Evolutionary conservation across 345 rosid species (phyloP), one percentile per base, ranked within the genome.

Genomic region (Pistacia vera): DNA sequence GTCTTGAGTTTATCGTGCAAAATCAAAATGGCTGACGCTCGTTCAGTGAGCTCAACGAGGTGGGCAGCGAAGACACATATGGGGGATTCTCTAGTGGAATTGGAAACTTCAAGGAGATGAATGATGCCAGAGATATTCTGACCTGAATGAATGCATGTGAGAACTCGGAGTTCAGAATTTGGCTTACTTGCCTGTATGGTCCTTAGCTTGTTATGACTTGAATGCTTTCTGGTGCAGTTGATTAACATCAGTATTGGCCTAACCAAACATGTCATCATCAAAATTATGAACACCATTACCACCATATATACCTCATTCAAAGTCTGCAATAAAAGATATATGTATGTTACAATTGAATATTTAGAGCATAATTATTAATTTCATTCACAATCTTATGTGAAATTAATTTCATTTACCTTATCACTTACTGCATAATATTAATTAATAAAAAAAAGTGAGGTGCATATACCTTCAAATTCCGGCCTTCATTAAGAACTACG

Each of bases 101-200:
- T 70, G 10, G 52, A 75, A 41, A 78, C 72, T 49, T 81, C 69
- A 4, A 84, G 81, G 57, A 84, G 63, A 9, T 44, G 10, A 17
- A 81, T 73, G 20, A 79, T 69, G 28, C 79, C 69, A 2, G 77
- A 68, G 44, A 84, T 75, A 33, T 81, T 66, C 2, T 74, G 68
- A n/a, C 60, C 79, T 0, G 65, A 4, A 68, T 76, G 80, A 68
- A 79, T 57, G 48, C 87, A 81, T 4, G 80, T 66, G 8, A 84
- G 71, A 20, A 76, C 30, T 4, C 78, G 76, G 12, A 84, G 56
- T 14, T 76, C 83, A 0, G 73, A 16, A 48, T 69, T 30, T 4
- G 73, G 62, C 8, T 69, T 69, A 1, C 28, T 8, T 55, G 48
- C 52, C 36, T 69, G 62, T 33, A 69, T 17, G 8, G 73, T 54